Conservation (phyloP, 192 early-diverging fungal species). For the Diversispora epigaea region DNA sequence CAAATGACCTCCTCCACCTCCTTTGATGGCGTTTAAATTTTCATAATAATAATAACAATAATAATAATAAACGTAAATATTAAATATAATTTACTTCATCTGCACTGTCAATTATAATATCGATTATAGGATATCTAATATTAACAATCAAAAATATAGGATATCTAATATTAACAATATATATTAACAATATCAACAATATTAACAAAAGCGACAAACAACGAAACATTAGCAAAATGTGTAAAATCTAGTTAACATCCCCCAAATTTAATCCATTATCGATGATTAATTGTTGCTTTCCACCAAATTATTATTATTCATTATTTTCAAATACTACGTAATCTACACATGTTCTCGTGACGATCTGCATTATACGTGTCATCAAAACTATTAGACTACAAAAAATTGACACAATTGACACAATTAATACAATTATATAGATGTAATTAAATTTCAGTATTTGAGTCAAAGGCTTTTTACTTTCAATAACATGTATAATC, state of each 20-base stretch:
- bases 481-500: no score
- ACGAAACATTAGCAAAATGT: conserved; percentile 15
- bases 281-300: conserved; percentile 63
- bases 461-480: no score
- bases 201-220: neutral
- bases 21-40: conserved; percentile 90
- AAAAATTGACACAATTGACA: no score
- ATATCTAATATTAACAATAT: conserved; percentile 44
- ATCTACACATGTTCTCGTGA: no score
- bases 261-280: conserved; percentile 80
- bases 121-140: conserved; percentile 65
- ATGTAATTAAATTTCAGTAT: no score
- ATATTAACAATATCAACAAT: neutral
- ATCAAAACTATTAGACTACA: no score
- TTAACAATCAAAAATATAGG: conserved; percentile 43
- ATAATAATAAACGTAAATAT: neutral
- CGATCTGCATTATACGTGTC: no score
- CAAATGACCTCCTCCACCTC: conserved; percentile 90
- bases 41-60: conserved; percentile 39
- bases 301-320: no score
- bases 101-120: conserved; percentile 93
- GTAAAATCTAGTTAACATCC: conserved; percentile 66
- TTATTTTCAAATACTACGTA: no score
- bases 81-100: conserved; percentile 56
- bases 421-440: no score